These are phyloP conservation scores for Austroboletus festivus DNA, from an alignment of 768 basidiomycete genomes.

Conservation along the genomic window DNA sequence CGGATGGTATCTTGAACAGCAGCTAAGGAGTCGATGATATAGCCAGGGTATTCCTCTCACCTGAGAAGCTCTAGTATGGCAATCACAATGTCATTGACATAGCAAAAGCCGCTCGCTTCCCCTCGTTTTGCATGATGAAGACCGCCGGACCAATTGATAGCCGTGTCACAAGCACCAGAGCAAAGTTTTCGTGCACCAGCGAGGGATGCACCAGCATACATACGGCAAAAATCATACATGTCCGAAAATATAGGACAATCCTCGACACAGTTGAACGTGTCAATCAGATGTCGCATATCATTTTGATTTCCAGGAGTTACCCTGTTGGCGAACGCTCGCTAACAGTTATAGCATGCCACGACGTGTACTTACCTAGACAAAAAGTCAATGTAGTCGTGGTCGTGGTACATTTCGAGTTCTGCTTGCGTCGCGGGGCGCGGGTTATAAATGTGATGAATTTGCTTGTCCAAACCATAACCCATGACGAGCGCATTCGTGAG, in stretches of 20 bases:
- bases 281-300: conserved; percentile 73
- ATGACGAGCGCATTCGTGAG: conserved; percentile 93
- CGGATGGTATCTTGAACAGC: conserved; percentile 70
- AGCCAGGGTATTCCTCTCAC: conserved; percentile 36
- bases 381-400: conserved; percentile 94
- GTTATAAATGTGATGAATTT: conserved; percentile 88
- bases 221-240: conserved; percentile 90
- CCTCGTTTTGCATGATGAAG: conserved; percentile 97
- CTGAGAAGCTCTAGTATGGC: conserved; percentile 89
- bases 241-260: conserved; percentile 97
- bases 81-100: conserved; percentile 95
- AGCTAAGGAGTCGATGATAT: background rate
- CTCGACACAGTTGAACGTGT: conserved; percentile 91
- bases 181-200: conserved; percentile 88
- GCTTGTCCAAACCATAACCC: conserved; percentile 94
- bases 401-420: conserved; percentile 90
- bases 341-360: background rate
- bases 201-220: conserved; percentile 91
- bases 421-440: conserved; percentile 85
- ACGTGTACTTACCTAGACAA: conserved; percentile 65
- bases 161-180: conserved; percentile 87
- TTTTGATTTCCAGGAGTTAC: conserved; percentile 76
- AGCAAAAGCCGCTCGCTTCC: conserved; percentile 98
- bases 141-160: conserved; percentile 98
- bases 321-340: conserved; percentile 37